Evolutionary conservation across 768 basidiomycete genomes (phyloP), one percentile per base, ranked within the genome.

Genomic region (Rossbeevera mucosa): DNA sequence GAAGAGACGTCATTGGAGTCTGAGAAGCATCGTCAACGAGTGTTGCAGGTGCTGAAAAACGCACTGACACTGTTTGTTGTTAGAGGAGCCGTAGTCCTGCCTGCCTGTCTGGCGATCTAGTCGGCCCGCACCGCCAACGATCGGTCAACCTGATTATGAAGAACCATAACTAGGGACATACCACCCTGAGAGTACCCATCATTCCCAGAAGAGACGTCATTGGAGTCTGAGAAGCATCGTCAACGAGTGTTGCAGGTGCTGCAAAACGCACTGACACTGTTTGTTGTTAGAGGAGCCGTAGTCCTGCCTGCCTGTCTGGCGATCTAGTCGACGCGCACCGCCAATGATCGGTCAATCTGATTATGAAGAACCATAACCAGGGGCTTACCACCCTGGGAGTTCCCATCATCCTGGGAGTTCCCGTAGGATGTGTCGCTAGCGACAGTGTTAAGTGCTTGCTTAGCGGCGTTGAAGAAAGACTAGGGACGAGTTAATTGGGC

Each of bases 391-490:
- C 33, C 33, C 16, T 33, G 33, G 33, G 16, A n/a, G 16, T 33
- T n/a, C 16, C n/a, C 33, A 33, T 5, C 11, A 41, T 41, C 40
- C 21, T 18, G 21, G 40, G 14, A 16, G 40, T 7, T 21, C 16
- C 40, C 40, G 11, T 46, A 47, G 8, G 55, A 50, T 24, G 44
- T 41, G 43, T 22, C 33, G 26, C 33, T 42, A 59, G 73, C 82
- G 82, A 64, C 53, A 1, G 80, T 73, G 38, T 79, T 66, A 58
- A 78, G 67, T 55, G 82, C 81, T 68, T 90, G 67, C 69, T 89
- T 83, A 8, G 87, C 91, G 59, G 91, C 66, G 52, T 80, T 81
- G 31, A 88, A 76, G 60, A 91, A 78, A 53, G 88, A 86, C 88
- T 86, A 30, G 50, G 24, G 7, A 24, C 24, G 26, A 28, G n/a